phyloP scores from a whole-genome alignment of 768 basidiomycete species.

The Russula abietina region DNA sequence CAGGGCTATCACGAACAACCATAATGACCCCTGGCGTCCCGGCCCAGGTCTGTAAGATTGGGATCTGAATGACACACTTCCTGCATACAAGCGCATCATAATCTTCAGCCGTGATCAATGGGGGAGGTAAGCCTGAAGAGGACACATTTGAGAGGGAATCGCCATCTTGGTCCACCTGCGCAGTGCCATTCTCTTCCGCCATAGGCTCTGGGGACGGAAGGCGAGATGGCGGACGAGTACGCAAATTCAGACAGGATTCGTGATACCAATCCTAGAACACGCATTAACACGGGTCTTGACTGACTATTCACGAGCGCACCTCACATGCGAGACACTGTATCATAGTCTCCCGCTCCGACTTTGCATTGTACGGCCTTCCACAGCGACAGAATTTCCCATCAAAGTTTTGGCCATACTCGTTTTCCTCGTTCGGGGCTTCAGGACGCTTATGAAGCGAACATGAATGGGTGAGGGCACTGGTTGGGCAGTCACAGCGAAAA shows the following conservation, averaged over 20 bases:
- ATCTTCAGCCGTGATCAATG: constrained; percentile 58
- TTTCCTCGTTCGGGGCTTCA: constrained; percentile 53
- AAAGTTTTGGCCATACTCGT: constrained; percentile 74
- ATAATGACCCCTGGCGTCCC: constrained; percentile 65
- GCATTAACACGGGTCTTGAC: constrained; percentile 8
- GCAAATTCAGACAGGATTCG: constrained; percentile 80
- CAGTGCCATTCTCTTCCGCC: not conserved
- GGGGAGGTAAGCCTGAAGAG: constrained; percentile 58
- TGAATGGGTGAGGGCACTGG: constrained; percentile 47
- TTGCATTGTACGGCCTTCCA: constrained; percentile 61
- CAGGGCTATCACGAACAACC: constrained; percentile 48
- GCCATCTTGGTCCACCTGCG: constrained; percentile 32
- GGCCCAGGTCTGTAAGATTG: constrained; percentile 52
- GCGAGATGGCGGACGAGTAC: constrained; percentile 53
- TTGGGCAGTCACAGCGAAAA: constrained; percentile 85
- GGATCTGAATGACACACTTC: constrained; percentile 53
- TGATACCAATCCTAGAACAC: constrained; percentile 79
- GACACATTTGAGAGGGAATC: constrained; percentile 58
- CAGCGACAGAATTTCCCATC: constrained; percentile 68
- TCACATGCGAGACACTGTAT: constrained; percentile 84
- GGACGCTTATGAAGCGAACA: constrained; percentile 55
- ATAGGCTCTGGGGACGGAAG: constrained; percentile 32
- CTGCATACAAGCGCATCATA: constrained; percentile 76
- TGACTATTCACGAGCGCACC: constrained; percentile 38
- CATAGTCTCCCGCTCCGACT: constrained; percentile 76